phyloP scores from a whole-genome alignment of 2,329 filamentous ascomycete species.

The Aspergillus cejpii region DNA sequence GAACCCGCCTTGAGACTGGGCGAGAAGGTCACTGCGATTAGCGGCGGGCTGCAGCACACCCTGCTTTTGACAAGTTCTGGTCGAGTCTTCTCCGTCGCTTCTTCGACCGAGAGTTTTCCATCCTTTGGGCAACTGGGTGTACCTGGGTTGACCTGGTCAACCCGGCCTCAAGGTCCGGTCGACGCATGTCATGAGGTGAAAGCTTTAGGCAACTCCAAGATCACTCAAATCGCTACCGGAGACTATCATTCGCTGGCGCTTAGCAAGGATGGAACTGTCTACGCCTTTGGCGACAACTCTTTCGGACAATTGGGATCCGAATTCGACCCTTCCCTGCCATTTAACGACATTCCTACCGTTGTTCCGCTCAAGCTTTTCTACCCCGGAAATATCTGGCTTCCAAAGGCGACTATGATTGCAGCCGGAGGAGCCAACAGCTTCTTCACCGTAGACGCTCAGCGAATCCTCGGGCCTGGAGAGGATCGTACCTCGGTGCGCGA shows the following conservation, averaged over 20 bases:
- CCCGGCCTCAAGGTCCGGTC: constrained; percentile 67
- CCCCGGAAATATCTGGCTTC: constrained; percentile 53
- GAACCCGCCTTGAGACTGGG: constrained; percentile 61
- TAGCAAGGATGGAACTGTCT: constrained; percentile 68
- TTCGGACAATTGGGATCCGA: constrained; percentile 87
- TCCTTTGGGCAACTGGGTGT: constrained; percentile 80
- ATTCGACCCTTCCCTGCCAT: constrained; percentile 54
- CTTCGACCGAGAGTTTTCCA: constrained; percentile 71
- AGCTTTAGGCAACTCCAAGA: constrained; percentile 62
- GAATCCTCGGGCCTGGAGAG: constrained; percentile 46
- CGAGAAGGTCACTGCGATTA: constrained; percentile 68
- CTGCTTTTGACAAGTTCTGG: constrained; percentile 78
- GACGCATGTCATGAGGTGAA: constrained; percentile 76
- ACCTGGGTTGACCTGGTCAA: constrained; percentile 72
- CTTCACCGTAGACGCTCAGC: constrained; percentile 73
- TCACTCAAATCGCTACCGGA: constrained; percentile 70
- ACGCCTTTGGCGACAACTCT: constrained; percentile 85
- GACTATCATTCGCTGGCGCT: constrained; percentile 79
- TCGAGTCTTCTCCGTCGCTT: constrained; percentile 81
- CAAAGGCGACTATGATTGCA: constrained; percentile 67
- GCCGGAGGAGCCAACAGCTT: constrained; percentile 85
- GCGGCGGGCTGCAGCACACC: constrained; percentile 76
- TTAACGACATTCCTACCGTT: constrained; percentile 62
- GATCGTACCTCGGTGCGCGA: constrained; percentile 37
- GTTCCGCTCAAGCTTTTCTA: constrained; percentile 69